Evolutionary conservation across 2,329 filamentous ascomycete genomes (phyloP).

Genomic region (Didymella pinodella): DNA sequence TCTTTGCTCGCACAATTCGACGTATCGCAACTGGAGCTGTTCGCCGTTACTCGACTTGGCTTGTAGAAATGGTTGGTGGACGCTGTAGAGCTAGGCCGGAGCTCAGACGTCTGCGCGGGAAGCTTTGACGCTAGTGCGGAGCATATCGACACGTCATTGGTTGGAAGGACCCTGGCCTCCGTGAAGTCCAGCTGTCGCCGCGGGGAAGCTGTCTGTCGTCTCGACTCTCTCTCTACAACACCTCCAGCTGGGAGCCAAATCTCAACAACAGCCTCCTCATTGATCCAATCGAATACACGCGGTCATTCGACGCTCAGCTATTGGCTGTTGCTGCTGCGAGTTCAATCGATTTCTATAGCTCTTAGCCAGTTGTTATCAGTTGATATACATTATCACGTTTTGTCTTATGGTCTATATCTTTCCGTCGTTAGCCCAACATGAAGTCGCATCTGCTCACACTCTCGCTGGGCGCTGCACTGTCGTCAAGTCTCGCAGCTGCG

Average conservation of each 20-base stretch:
- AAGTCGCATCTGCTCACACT: slow-evolving; percentile 20
- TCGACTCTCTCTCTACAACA: neutral
- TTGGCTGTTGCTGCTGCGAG: neutral
- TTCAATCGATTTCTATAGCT: slow-evolving; percentile 3
- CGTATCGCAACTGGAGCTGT: neutral
- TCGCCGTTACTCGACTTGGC: neutral
- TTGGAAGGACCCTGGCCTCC: slow-evolving; percentile 12
- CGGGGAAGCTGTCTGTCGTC: slow-evolving; percentile 10
- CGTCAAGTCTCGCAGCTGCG: slow-evolving; percentile 20
- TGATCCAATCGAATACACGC: neutral
- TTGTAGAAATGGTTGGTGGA: neutral
- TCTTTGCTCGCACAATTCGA: neutral
- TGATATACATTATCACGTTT: neutral
- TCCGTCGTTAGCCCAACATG: slow-evolving; percentile 20
- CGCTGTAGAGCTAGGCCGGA: neutral
- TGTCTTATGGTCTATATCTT: neutral
- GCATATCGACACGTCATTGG: slow-evolving; percentile 14
- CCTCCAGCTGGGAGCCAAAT: neutral
- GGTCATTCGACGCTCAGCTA: neutral
- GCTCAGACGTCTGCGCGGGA: neutral
- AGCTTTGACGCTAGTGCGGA: slow-evolving; percentile 15
- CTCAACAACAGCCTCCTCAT: neutral
- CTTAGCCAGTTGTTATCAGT: neutral
- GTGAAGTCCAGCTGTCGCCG: slow-evolving; percentile 29
- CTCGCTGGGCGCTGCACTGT: slow-evolving; percentile 24